These are phyloP conservation scores for Arthroderma uncinatum DNA, from an alignment of 2,329 filamentous ascomycete genomes.

Conservation along the genomic window DNA sequence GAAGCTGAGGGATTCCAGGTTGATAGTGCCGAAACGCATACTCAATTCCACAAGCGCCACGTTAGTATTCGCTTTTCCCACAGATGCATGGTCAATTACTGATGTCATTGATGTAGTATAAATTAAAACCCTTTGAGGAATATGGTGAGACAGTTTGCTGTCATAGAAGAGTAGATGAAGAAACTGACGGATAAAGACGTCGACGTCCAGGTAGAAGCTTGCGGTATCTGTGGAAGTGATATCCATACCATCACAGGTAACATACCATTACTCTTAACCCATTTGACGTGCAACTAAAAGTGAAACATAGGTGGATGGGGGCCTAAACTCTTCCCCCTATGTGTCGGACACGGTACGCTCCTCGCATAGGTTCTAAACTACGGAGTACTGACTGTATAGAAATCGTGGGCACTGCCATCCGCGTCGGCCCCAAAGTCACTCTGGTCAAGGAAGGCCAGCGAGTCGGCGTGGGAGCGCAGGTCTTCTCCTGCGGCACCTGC, in stretches of 20 bases:
- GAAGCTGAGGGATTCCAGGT: constrained; percentile 39
- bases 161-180: not conserved
- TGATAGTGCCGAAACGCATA: constrained; percentile 56
- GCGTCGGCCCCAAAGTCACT: constrained; percentile 55
- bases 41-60: constrained; percentile 46
- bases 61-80: constrained; percentile 25
- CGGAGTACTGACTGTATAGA: constrained; percentile 32
- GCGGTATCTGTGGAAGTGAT: constrained; percentile 63
- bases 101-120: constrained; percentile 44
- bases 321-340: constrained; percentile 40
- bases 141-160: constrained; percentile 34
- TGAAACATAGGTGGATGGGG: constrained; percentile 39
- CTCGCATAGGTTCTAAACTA: not conserved
- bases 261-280: constrained; percentile 15
- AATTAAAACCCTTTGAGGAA: constrained; percentile 75
- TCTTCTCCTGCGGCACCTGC: constrained; percentile 53
- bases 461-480: constrained; percentile 57
- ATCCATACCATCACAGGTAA: constrained; percentile 55
- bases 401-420: constrained; percentile 57
- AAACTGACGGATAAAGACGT: constrained; percentile 39
- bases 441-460: constrained; percentile 50
- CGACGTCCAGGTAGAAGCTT: constrained; percentile 75
- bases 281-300: constrained; percentile 21
- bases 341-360: constrained; percentile 39
- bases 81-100: not conserved